Evolutionary conservation across 176 grass and related monocot genomes (phyloP).

Genomic region (Triticum turgidum): DNA sequence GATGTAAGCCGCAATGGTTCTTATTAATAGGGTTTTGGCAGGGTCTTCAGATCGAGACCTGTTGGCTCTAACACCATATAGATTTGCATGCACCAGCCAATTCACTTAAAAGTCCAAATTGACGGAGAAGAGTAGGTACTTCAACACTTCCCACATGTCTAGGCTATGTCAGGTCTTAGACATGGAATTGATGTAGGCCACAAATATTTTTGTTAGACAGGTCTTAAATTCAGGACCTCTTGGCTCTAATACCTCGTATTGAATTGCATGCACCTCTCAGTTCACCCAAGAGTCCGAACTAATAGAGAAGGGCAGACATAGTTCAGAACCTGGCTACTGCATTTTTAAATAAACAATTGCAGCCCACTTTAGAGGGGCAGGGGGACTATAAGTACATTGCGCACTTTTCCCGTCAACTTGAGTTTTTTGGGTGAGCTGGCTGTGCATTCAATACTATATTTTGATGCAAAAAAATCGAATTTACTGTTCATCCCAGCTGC

Average conservation of each 20-base stretch:
- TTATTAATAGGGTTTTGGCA: not conserved
- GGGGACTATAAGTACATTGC: too few species aligned
- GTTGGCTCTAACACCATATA: not conserved
- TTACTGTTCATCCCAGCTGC: not conserved
- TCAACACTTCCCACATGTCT: not conserved
- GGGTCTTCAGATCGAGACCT: not conserved
- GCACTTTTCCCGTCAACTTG: too few species aligned
- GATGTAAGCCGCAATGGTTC: not conserved
- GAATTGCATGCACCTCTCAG: not conserved
- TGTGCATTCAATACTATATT: not conserved
- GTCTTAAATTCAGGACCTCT: not conserved
- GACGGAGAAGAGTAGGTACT: not conserved
- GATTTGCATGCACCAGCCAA: not conserved
- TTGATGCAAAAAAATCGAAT: not conserved
- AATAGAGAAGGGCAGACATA: not conserved
- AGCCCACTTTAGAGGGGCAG: too few species aligned
- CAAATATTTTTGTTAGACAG: not conserved
- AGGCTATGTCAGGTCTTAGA: not conserved
- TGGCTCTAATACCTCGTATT: not conserved
- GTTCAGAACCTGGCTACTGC: too few species aligned
- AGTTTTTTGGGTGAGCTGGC: too few species aligned
- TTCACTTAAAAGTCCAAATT: not conserved
- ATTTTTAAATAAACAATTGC: too few species aligned
- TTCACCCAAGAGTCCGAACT: not conserved
- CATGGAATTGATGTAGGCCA: too few species aligned